Evolutionary conservation across 495 filamentous ascomycete genomes (phyloP).

Genomic region (Astrocystis sublimbata): DNA sequence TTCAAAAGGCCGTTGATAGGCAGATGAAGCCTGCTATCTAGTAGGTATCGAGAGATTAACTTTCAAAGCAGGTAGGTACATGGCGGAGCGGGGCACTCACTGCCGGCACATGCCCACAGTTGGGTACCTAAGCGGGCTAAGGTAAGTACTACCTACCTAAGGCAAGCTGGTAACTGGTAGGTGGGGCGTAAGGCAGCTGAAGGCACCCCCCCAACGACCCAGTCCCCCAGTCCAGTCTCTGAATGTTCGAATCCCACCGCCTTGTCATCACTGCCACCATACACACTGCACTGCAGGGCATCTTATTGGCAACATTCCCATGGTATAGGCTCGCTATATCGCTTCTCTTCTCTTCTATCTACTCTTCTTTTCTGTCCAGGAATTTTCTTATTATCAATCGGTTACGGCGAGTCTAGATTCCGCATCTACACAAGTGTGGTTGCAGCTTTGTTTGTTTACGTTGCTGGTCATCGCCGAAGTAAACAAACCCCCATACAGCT

Average conservation of each 20-base stretch:
- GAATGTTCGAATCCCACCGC: slow-evolving; percentile 14
- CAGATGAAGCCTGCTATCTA: neutral
- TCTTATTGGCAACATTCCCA: slow-evolving; percentile 10
- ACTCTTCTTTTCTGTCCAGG: neutral
- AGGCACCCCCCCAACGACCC: slow-evolving; percentile 1
- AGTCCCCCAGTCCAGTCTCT: neutral
- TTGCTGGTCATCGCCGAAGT: slow-evolving; percentile 11
- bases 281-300: neutral
- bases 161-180: neutral
- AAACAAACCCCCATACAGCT: slow-evolving; percentile 18
- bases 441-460: slow-evolving; percentile 17
- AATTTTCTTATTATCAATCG: neutral
- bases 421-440: neutral
- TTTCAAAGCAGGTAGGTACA: neutral
- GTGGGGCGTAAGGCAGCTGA: neutral
- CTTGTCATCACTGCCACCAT: slow-evolving; percentile 6
- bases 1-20: no score
- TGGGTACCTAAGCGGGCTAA: neutral
- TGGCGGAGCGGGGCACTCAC: no score
- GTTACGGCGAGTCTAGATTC: neutral
- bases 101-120: neutral
- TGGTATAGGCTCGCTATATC: slow-evolving; percentile 16
- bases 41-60: neutral
- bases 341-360: slow-evolving; percentile 11
- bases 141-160: neutral